Evolutionary conservation across 192 early-diverging fungal genomes (phyloP).

Genomic region (Linnemannia exigua): DNA sequence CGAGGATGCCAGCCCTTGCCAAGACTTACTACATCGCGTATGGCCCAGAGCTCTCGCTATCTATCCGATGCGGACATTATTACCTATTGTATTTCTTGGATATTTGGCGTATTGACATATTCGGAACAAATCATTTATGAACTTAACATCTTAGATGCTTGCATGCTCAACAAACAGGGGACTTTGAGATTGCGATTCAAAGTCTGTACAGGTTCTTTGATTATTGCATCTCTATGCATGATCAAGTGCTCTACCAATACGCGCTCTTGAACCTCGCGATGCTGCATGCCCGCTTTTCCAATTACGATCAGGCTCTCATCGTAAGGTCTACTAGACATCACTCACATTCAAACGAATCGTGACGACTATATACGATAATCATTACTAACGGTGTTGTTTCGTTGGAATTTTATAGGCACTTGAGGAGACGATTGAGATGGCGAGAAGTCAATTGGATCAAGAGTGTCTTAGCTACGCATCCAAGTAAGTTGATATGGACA

Average conservation of each 20-base stretch:
- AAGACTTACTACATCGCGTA: slow-evolving; percentile 60
- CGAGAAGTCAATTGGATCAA: slow-evolving; percentile 58
- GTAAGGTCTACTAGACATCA: slow-evolving; percentile 16
- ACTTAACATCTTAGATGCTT: slow-evolving; percentile 26
- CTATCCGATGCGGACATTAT: too few species aligned
- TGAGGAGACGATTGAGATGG: slow-evolving; percentile 57
- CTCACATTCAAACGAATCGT: not conserved
- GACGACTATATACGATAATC: not conserved
- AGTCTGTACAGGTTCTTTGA: slow-evolving; percentile 60
- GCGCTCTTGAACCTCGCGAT: slow-evolving; percentile 60
- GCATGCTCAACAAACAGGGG: slow-evolving; percentile 51
- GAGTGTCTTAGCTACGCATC: slow-evolving; percentile 61
- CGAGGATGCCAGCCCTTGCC: slow-evolving; percentile 50
- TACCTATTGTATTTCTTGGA: too few species aligned
- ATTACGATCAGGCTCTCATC: slow-evolving; percentile 57
- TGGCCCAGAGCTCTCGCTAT: not conserved
- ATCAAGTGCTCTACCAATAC: slow-evolving; percentile 57
- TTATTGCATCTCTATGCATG: slow-evolving; percentile 47
- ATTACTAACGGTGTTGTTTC: not conserved
- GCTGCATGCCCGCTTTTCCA: slow-evolving; percentile 59
- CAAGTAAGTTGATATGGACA: slow-evolving; percentile 33
- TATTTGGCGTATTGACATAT: not conserved
- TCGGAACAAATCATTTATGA: slow-evolving; percentile 17
- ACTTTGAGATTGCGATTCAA: slow-evolving; percentile 58
- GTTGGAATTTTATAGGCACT: slow-evolving; percentile 50